Base-by-base conservation (phyloP, 2,329 filamentous ascomycete genomes). In the Pseudogymnoascus sp. region DNA sequence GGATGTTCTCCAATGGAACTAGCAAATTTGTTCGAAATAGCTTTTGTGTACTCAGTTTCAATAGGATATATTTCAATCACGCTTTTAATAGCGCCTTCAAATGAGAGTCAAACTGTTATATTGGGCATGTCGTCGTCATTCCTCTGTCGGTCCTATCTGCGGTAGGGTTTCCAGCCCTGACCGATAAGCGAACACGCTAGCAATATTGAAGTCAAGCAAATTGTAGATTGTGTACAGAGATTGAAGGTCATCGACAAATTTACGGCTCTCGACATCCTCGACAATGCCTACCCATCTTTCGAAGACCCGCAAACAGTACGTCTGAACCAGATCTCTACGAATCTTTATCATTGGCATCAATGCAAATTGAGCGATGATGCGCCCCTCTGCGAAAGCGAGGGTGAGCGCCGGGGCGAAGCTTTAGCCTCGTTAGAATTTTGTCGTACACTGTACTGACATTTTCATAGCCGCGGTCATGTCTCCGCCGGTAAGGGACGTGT, bases 401-500 rank as follows among this genome's bases (percentile, higher is more conserved):
- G 35, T 57, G 55, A 37, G 55, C 55, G 55, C 55, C 55, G 55
- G 55, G 55, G 55, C 55, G 55, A 57, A 57, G 55, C 55, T 57
- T 57, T 38, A 57, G 55, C 55, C 55, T 57, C 55, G 55, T 57
- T 57, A 57, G 55, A 57, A 57, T 57, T 37, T 57, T 57, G 38
- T 52, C 55, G 55, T 57, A 57, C 55, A 57, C 30, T 57, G 55
- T 60, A 66, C 69, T 74, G 65, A 73, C 65, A 62, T 63, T 63
- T 60, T 59, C 67, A 68, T 75, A 91, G 88, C 83, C 91, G 92
- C 83, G 92, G 92, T 79, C 90, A 99, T 82, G 94, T 99, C 76
- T 95, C 89, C 75, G 90, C 91, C 84, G 94, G 94, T 84, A 86
- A 97, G 79, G 92, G 94, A 83, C 92, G 92, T 85, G 79, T 97